Evolutionary conservation across 306 rosid genomes (phyloP).

Genomic region (Quercus aquifolioides): DNA sequence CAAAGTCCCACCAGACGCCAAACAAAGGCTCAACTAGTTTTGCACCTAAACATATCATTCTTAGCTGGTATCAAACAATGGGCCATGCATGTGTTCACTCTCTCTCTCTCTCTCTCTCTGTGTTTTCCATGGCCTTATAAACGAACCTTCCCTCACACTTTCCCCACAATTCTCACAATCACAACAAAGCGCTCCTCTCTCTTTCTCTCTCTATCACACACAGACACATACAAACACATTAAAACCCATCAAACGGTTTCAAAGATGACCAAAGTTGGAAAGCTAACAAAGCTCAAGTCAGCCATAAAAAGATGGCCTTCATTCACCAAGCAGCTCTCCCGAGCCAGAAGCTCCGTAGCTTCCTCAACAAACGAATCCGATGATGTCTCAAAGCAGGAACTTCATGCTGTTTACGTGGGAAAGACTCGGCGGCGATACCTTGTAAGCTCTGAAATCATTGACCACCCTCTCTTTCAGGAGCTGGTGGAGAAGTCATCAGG

Average conservation of each 20-base stretch:
- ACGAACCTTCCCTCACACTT: conserved; percentile 35
- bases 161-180: conserved; percentile 10
- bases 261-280: conserved; percentile 68
- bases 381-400: conserved; percentile 8
- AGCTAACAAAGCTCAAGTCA: conserved; percentile 79
- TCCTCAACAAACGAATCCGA: conserved; percentile 9
- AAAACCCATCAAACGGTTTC: conserved; percentile 27
- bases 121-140: conserved; percentile 30
- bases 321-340: conserved; percentile 58
- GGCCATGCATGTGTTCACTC: conserved; percentile 50
- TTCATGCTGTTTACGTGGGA: conserved; percentile 72
- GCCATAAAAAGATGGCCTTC: conserved; percentile 84
- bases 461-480: conserved; percentile 78
- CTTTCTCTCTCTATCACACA: neutral
- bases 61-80: conserved; percentile 73
- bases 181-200: neutral
- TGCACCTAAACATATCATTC: conserved; percentile 43
- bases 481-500: conserved; percentile 65
- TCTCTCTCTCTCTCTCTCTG: neutral
- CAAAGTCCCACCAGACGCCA: conserved; percentile 13
- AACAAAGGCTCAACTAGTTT: conserved; percentile 41
- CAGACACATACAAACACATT: neutral
- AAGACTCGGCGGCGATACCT: conserved; percentile 69
- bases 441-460: conserved; percentile 55
- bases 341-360: conserved; percentile 41